Conservation (phyloP, 2,329 filamentous ascomycete genomes). For the Periconia macrospinosa region DNA sequence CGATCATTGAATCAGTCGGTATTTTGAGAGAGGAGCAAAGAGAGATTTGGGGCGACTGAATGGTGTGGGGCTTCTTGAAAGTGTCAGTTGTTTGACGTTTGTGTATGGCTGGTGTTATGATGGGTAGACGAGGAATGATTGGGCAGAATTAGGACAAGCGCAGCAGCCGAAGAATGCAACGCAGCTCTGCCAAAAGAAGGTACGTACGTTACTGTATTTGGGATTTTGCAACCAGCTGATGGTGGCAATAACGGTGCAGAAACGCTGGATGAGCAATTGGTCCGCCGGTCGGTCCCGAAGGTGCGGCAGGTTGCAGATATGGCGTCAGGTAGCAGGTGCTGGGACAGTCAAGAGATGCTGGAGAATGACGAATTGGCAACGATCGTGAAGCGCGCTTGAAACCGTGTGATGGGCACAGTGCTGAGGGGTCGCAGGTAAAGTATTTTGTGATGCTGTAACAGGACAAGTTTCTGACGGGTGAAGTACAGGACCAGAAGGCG, state of each 20-base stretch:
- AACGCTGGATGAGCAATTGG: slow-evolving; percentile 15
- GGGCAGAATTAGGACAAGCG: slow-evolving; percentile 13
- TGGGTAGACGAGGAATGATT: slow-evolving; percentile 28
- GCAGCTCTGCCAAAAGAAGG: slow-evolving; percentile 27
- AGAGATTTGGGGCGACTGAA: slow-evolving; percentile 7
- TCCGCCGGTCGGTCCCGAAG: slow-evolving; percentile 7
- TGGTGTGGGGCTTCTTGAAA: slow-evolving; percentile 19
- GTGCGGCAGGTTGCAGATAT: slow-evolving; percentile 8
- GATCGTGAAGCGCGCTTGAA: slow-evolving; percentile 24
- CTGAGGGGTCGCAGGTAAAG: slow-evolving; percentile 25
- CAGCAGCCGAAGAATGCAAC: slow-evolving; percentile 29
- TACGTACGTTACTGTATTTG: slow-evolving; percentile 26
- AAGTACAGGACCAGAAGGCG: slow-evolving; percentile 2
- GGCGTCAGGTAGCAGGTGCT: neutral
- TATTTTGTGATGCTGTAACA: slow-evolving; percentile 17
- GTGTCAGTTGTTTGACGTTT: slow-evolving; percentile 22
- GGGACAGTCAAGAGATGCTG: slow-evolving; percentile 1
- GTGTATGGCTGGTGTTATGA: slow-evolving; percentile 29
- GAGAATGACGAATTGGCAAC: slow-evolving; percentile 24
- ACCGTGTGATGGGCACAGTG: slow-evolving; percentile 19
- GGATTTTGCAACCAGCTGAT: slow-evolving; percentile 3
- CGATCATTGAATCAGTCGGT: slow-evolving; percentile 32
- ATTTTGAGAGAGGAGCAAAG: slow-evolving; percentile 7
- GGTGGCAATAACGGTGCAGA: slow-evolving; percentile 12
- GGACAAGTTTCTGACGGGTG: slow-evolving; percentile 30